Evolutionary conservation across 2,329 filamentous ascomycete genomes (phyloP), one percentile per base, ranked within the genome.

Genomic region (Fusarium zealandicum): DNA sequence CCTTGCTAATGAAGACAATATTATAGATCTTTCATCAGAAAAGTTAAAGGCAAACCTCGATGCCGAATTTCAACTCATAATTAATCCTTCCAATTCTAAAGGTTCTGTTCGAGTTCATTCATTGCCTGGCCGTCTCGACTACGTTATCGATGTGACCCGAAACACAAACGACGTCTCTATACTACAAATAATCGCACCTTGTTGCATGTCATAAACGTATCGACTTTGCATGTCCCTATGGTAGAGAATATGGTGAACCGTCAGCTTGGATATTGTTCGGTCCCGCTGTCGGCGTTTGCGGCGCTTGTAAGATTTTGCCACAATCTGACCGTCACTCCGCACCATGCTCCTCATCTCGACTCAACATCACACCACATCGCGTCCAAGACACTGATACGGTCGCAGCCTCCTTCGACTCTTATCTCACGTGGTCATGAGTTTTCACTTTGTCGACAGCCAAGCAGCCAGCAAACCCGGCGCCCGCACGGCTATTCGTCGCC

Each of bases 371-470:
- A 22, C 31, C 36, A 45, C 36, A 20, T 32, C 7, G 22, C 9
- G 22, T 31, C 12, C 8, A 12, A 31, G 12, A 31, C 12, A 31
- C 5, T 8, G 12, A 30, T 10, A 13, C 27, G 10, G 20, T 20
- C 10, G 1, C 3, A 8, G 17, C 11, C 17, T 9, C 16, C 14
- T 9, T 28, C 10, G 18, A 30, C 14, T 6, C 18, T 3, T 6
- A 10, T 14, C 3, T 31, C 36, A 31, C 14, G 14, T 41, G 37
- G 43, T 14, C 16, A 65, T 65, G 63, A 51, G 39, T 9, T 65
- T 65, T 28, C 56, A 63, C 10, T 65, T 65, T 37, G 48, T 65
- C 36, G 57, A 63, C 12, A 45, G 51, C 32, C 53, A 48, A 4
- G 44, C 46, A 3, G 16, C 36, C 18, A 39, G 40, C 8, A 49